A percentile compares a stretch with the other conserved stretches of the same genome.
Conservation (phyloP, 192 early-diverging fungal species). For the Martensiomyces pterosporus region DNA sequence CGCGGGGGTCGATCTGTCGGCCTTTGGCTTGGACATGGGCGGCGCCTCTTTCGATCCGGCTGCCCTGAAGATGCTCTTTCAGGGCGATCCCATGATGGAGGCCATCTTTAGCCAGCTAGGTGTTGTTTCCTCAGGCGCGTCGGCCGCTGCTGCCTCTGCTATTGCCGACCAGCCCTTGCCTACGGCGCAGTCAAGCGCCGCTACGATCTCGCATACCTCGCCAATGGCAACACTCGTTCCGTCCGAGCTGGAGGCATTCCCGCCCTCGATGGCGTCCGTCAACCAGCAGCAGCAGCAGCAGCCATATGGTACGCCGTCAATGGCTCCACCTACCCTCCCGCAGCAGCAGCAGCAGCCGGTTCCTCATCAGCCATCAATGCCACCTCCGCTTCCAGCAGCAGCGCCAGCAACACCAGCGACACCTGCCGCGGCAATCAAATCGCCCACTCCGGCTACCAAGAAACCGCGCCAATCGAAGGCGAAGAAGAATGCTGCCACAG, state of each 20-base stretch:
- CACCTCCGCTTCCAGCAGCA: conserved; percentile 2
- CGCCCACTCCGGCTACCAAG: conserved; percentile 25
- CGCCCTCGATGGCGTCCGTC: too few species aligned
- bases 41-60: conserved; percentile 29
- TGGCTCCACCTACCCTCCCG: neutral
- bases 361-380: neutral
- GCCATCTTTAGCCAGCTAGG: conserved; percentile 14
- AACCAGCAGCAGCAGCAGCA: too few species aligned
- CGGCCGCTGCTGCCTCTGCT: neutral
- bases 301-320: too few species aligned
- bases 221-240: conserved; percentile 27
- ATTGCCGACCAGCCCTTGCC: too few species aligned
- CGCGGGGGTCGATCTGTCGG: conserved; percentile 19
- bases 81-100: conserved; percentile 38
- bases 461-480: conserved; percentile 38
- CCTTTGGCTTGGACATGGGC: conserved; percentile 35
- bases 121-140: neutral
- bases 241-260: conserved; percentile 33
- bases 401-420: neutral
- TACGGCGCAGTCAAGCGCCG: too few species aligned
- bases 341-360: conserved; percentile 1
- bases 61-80: conserved; percentile 32
- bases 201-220: too few species aligned
- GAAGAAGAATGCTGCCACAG: conserved; percentile 22
- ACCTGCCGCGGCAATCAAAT: conserved; percentile 6